A percentile compares a stretch with the other conserved stretches of the same genome.
phyloP scores from a whole-genome alignment of 2,329 filamentous ascomycete genomes.

The Hawksworthiomyces lignivorus region DNA sequence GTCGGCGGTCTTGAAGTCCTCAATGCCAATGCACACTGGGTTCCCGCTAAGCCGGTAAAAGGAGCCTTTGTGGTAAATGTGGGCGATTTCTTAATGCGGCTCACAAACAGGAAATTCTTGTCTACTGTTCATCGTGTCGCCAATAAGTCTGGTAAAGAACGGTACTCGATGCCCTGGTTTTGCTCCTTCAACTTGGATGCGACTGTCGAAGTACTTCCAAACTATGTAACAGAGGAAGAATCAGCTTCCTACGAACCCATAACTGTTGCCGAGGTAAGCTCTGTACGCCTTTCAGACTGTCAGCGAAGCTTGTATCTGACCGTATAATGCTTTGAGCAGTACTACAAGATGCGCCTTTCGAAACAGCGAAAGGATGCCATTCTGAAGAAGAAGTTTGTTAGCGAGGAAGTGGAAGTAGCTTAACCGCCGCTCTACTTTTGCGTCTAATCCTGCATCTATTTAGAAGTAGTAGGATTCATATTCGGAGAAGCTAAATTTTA shows the following conservation, averaged over 20 bases:
- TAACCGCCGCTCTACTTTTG: too few relatives aligned
- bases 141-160: constrained; percentile 5
- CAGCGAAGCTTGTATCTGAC: too few relatives aligned
- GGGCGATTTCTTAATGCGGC: constrained; percentile 9
- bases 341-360: constrained; percentile 4
- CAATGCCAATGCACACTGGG: constrained; percentile 4
- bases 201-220: constrained; percentile 5
- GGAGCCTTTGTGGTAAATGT: constrained; percentile 9
- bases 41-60: not conserved
- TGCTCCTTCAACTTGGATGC: constrained; percentile 11
- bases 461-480: too few relatives aligned
- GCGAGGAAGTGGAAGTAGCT: not conserved
- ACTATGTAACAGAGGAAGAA: constrained; percentile 5
- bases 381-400: constrained; percentile 1
- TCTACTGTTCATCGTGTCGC: constrained; percentile 9
- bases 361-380: constrained; percentile 5
- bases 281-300: too few relatives aligned
- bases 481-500: too few relatives aligned
- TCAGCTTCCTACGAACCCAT: constrained; percentile 6
- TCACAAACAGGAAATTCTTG: constrained; percentile 8
- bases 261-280: constrained; percentile 6
- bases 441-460: too few relatives aligned
- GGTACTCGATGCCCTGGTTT: constrained; percentile 10
- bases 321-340: not conserved
- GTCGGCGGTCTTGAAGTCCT: constrained; percentile 10